Conservation (phyloP, 2,329 filamentous ascomycete genomes). For the Calycina herbarum region DNA sequence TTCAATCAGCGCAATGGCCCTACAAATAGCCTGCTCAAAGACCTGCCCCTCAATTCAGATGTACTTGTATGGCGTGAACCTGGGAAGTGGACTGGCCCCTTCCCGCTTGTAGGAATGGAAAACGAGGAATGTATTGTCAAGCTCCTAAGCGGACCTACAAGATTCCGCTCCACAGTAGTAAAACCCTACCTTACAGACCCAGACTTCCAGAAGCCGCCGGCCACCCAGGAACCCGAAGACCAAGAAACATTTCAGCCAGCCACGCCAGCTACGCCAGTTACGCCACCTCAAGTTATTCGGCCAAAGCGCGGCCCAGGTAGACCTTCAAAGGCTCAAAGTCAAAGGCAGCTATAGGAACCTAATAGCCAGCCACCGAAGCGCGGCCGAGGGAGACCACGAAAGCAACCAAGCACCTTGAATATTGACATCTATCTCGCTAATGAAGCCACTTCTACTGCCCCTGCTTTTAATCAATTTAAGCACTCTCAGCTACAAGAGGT, state of each 20-base stretch:
- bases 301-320: no score
- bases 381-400: no score
- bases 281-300: background rate
- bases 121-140: constrained; percentile 12
- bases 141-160: constrained; percentile 6
- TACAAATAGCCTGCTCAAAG: background rate
- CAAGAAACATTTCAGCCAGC: background rate
- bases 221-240: background rate
- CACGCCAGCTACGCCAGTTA: no score
- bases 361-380: no score
- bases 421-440: no score
- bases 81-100: background rate
- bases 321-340: no score
- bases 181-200: background rate
- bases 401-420: no score
- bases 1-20: background rate
- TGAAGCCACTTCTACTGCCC: no score
- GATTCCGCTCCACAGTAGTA: constrained; percentile 7
- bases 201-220: background rate
- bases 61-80: background rate
- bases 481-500: no score
- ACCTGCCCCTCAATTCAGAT: background rate
- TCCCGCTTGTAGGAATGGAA: background rate
- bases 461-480: no score
- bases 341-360: no score